Evolutionary conservation across 768 basidiomycete species (phyloP).

Genomic region (Tricholoma saponaceum): DNA sequence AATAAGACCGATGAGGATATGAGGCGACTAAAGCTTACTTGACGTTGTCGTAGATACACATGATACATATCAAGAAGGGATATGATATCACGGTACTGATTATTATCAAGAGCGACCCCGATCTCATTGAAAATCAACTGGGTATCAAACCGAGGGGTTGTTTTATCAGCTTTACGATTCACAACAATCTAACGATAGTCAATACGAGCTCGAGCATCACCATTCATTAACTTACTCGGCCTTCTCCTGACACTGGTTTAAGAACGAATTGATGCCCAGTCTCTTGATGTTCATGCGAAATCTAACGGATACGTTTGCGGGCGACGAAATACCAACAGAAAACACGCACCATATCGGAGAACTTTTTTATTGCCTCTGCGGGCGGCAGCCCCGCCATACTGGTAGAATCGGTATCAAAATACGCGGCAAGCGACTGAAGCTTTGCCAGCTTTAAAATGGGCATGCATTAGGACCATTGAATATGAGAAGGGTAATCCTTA

Average conservation of each 20-base stretch:
- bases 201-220: slow-evolving; percentile 6
- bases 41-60: slow-evolving; percentile 81
- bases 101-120: slow-evolving; percentile 83
- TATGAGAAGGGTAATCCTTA: slow-evolving; percentile 19
- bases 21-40: slow-evolving; percentile 39
- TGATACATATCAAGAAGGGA: slow-evolving; percentile 96
- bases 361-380: slow-evolving; percentile 64
- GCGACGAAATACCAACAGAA: not conserved
- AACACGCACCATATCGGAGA: slow-evolving; percentile 63
- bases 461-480: not conserved
- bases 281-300: slow-evolving; percentile 43
- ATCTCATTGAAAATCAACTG: slow-evolving; percentile 91
- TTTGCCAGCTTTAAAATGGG: slow-evolving; percentile 61
- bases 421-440: slow-evolving; percentile 81
- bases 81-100: slow-evolving; percentile 92
- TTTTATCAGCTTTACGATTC: slow-evolving; percentile 70
- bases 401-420: slow-evolving; percentile 90
- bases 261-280: slow-evolving; percentile 87
- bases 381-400: slow-evolving; percentile 69
- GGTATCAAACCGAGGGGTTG: slow-evolving; percentile 82
- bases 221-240: slow-evolving; percentile 52
- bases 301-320: slow-evolving; percentile 24
- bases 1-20: slow-evolving; percentile 8
- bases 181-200: slow-evolving; percentile 57
- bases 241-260: slow-evolving; percentile 94